Base-by-base conservation (phyloP, 257 asterid species). In the Plantago major region DNA sequence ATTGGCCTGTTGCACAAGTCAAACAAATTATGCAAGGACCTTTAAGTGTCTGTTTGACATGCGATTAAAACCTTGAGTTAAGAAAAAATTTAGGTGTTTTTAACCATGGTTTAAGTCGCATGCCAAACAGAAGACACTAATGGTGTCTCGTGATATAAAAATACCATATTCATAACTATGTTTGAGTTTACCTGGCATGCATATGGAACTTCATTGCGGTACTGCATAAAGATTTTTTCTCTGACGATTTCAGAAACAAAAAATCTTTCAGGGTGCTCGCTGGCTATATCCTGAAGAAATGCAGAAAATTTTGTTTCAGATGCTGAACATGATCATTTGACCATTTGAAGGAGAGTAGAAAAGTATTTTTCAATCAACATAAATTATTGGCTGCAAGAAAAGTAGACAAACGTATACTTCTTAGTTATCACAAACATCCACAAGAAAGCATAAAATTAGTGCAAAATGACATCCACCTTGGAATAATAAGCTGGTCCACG, bases 211-310 rank as follows among this genome's bases (percentile, higher is more conserved):
- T 89, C 99, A 57, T 86, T 80, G 33, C 91, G 82, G 68, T 81
- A 92, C 76, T 92, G 99, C 86, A 89, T 71, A 64, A 92, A 86
- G 79, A 92, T 89, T 78, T 92, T 89, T 71, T 92, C 99, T 72
- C 97, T 79, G 54, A 92, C 82, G 71, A 92, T 92, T 78, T 92
- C 99, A 64, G 84, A 87, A 58, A 92, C 93, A 57, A 92, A 92
- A 83, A 92, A 92, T 74, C 97, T 79, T 71, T 92, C 97, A 10
- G 97, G 99, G 74, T 92, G 99, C 81, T 92, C 99, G 68, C 97
- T 92, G 51, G 97, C 68, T 47, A 92, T 92, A 74, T 84, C 97
- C 99, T 92, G 90, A 70, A 65, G 63, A 71, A 14, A 67, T 38
- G 18, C 26, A 64, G 64, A 14, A 46, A 38, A 17, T 42, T 1